Base-by-base conservation (phyloP, 2,329 filamentous ascomycete genomes). In the Fusarium armeniacum region DNA sequence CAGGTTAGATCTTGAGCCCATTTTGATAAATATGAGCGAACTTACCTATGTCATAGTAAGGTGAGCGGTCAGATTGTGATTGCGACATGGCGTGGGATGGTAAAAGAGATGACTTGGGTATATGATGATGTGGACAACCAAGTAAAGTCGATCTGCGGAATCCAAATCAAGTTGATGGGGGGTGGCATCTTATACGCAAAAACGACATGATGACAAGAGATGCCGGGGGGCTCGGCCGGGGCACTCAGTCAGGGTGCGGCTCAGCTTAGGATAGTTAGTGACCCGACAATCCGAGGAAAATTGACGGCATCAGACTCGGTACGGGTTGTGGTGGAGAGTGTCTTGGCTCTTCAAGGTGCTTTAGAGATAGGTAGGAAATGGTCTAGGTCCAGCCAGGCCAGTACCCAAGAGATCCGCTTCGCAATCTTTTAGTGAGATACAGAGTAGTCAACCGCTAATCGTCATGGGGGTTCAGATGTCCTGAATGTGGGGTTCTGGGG, bases 41-140 rank as follows among this genome's bases (percentile, higher is more conserved):
- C 76, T 59, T 78, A 84, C 83, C 82, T 66, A 84, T 83, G 66
- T 84, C 83, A 80, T 83, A 84, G 68, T 79, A 75, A n/a, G 70
- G 61, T 18, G 73, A 73, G 43, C 67, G 69, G 47, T 70, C 65
- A 15, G 61, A 30, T 49, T 65, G 64, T 44, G 58, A 38, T 51
- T 69, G 58, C 43, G 69, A 61, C 73, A 74, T 73, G 52, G 20
- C 58, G 54, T 45, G 32, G 18, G 28, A 40, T 36, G 28, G 46
- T 32, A n/a, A 33, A 60, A 52, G 43, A 47, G 28, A 51, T 56
- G 40, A 38, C 49, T 57, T 62, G 38, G 33, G 49, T 58, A 54
- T 61, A 47, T 65, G 36, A 41, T 41, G 32, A 53, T 35, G 45
- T 47, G 20, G 36, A 50, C 28, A 65, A 36, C n/a, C 47, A 50